Base-by-base conservation (phyloP, 2,329 filamentous ascomycete genomes). In the Arthrobotrys iridis region DNA sequence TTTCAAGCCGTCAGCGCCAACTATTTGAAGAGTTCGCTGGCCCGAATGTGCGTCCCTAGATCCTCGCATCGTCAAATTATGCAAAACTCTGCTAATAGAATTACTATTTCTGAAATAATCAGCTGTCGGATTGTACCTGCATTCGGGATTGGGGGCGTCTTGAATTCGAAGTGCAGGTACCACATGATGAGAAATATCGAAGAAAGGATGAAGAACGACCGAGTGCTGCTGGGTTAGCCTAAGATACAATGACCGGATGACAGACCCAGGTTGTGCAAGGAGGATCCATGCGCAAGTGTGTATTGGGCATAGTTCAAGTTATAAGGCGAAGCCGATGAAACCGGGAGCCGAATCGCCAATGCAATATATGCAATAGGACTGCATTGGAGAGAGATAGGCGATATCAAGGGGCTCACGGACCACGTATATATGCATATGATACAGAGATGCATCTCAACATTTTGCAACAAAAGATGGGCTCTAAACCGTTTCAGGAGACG, bases 21-120 rank as follows among this genome's bases (percentile, higher is more conserved):
- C 80, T 97, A 93, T 89, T 83, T 86, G 15, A 86, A 90, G 77
- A 94, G 91, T 81, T 88, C 88, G 28, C 82, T 87, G 67, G 93
- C 93, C 24, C 84, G 93, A 63, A 90, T 97, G 82, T 91, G 37
- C 50, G 72, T 70, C 0, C 40, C 13, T 10, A n/a, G 30, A 26
- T 7, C n/a, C 22, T 13, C n/a, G 1, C 3, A 18, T 37, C 15
- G 2, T 22, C 10, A 3, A 7, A 2, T 8, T 40, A 22, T 20
- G 13, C 24, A 30, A 10, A 50, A 6, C 22, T 46, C 8, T 46
- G 11, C 40, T 48, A 37, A 40, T 35, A 24, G n/a, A 26, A 20
- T 33, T 6, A 30, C 6, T 46, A 41, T 13, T 33, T 37, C 18
- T 20, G 10, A 11, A 24, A 58, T 20, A 26, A 58, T 43, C 22